Percentiles rank a stretch among this genome's conserved stretches.
These are phyloP conservation scores for Candida taoyuanica DNA, from an alignment of 805 yeast genomes.

Conservation along the genomic window DNA sequence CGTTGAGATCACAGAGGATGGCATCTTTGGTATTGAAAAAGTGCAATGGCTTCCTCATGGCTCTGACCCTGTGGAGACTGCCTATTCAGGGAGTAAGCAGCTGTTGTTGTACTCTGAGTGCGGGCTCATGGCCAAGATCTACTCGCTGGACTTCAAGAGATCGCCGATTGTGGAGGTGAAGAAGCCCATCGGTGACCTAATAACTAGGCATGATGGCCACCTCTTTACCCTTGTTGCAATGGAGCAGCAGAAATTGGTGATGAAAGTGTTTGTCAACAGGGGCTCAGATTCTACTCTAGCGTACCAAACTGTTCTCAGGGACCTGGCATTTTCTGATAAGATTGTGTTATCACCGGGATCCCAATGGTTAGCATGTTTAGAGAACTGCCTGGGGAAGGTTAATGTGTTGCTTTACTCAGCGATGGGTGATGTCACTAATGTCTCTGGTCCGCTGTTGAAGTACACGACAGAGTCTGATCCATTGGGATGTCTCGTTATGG, in stretches of 20 bases:
- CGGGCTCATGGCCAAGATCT: slow-evolving; percentile 12
- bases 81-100: slow-evolving; percentile 18
- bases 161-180: slow-evolving; percentile 9
- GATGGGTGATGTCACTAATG: slow-evolving; percentile 10
- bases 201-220: slow-evolving; percentile 3
- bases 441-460: slow-evolving; percentile 5
- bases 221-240: slow-evolving; percentile 2
- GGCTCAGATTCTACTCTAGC: slow-evolving; percentile 6
- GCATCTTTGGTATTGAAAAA: slow-evolving; percentile 16
- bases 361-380: slow-evolving; percentile 13
- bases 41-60: slow-evolving; percentile 17
- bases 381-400: slow-evolving; percentile 6
- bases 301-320: slow-evolving; percentile 7
- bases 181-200: slow-evolving; percentile 12
- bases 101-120: slow-evolving; percentile 11
- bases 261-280: slow-evolving; percentile 3
- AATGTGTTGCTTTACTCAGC: slow-evolving; percentile 8
- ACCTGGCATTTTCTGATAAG: neutral
- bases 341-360: slow-evolving; percentile 8
- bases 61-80: slow-evolving; percentile 11
- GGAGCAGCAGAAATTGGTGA: neutral
- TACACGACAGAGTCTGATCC: slow-evolving; percentile 9
- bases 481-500: slow-evolving; percentile 6
- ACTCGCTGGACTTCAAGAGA: slow-evolving; percentile 13
- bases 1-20: slow-evolving; percentile 17